Base-by-base conservation (phyloP, 2,329 filamentous ascomycete genomes). In the Fusarium equiseti region DNA sequence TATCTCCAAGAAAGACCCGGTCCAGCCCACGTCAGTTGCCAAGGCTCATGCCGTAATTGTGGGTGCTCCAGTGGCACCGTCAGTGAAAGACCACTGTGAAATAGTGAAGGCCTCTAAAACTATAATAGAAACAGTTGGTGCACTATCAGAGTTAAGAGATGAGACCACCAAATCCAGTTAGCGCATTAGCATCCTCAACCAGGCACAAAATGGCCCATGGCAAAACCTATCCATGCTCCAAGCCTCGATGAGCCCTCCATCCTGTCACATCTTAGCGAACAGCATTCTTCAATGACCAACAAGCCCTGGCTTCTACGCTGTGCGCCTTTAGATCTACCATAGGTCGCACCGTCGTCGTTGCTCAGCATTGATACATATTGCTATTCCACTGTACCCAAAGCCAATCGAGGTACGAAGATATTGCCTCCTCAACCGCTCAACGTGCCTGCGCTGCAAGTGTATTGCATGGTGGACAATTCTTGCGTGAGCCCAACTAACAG, bases 231-330 rank as follows among this genome's bases (percentile, higher is more conserved):
- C 71, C 69, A 74, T 72, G 64, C 66, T 74, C 63, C 66, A 64
- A 73, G 70, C 72, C 67, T 75, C 71, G 65, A 75, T 74, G 71
- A 73, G 73, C 73, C 69, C 59, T 75, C 74, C 68, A 73, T 70
- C 61, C 50, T 55, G 69, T 70, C 62, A 70, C 70, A 73, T 69
- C 45, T 26, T 53, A 73, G 52, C 70, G 52, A 70, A 40, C 15
- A 29, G 44, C 60, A 66, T 67, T 65, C 58, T 66, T 72, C 66
- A 35, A 75, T 66, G 62, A 63, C 62, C 71, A 71, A 70, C 63
- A 38, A 71, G 53, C 56, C 44, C 54, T 70, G 64, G 58, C 63
- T 70, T 42, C 55, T 68, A 63, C 70, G 56, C 49, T 66, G 69
- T 75, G 45, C 63, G 59, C 67, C 52, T 71, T 56, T 45, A 73